Conservation (phyloP, 2,329 filamentous ascomycete genomes). For the Malbranchea zuffiana region DNA sequence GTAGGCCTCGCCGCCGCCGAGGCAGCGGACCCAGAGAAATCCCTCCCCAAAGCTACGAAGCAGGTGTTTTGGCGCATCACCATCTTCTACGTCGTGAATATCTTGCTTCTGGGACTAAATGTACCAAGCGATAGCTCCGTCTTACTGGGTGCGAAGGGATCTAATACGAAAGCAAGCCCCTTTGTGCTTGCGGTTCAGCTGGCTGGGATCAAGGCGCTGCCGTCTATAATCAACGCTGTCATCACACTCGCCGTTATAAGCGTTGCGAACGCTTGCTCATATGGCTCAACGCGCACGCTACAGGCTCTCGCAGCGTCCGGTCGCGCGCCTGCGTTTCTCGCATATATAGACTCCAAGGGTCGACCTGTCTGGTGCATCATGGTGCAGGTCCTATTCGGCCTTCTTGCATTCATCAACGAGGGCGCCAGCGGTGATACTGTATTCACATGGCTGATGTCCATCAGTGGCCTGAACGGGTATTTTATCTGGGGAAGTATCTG, state of each 20-base stretch:
- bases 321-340: constrained; percentile 60
- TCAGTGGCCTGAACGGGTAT: constrained; percentile 29
- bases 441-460: constrained; percentile 35
- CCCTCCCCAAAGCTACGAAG: constrained; percentile 44
- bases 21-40: constrained; percentile 41
- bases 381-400: constrained; percentile 35
- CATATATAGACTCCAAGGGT: constrained; percentile 51
- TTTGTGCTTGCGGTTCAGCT: constrained; percentile 61
- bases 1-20: constrained; percentile 47
- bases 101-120: constrained; percentile 48
- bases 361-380: constrained; percentile 56
- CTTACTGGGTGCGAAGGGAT: constrained; percentile 45
- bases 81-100: constrained; percentile 47
- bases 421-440: constrained; percentile 52
- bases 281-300: constrained; percentile 57
- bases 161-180: constrained; percentile 49
- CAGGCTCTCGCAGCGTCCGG: constrained; percentile 65
- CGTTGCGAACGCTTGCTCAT: constrained; percentile 55
- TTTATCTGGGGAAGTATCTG: constrained; percentile 53
- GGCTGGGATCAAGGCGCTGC: constrained; percentile 56
- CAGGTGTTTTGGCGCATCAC: constrained; percentile 45
- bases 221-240: constrained; percentile 63
- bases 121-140: constrained; percentile 54
- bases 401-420: constrained; percentile 59
- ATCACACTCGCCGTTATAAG: constrained; percentile 62